Evolutionary conservation across 805 yeast species (phyloP).

Genomic region (Myxozyma mucilagina): DNA sequence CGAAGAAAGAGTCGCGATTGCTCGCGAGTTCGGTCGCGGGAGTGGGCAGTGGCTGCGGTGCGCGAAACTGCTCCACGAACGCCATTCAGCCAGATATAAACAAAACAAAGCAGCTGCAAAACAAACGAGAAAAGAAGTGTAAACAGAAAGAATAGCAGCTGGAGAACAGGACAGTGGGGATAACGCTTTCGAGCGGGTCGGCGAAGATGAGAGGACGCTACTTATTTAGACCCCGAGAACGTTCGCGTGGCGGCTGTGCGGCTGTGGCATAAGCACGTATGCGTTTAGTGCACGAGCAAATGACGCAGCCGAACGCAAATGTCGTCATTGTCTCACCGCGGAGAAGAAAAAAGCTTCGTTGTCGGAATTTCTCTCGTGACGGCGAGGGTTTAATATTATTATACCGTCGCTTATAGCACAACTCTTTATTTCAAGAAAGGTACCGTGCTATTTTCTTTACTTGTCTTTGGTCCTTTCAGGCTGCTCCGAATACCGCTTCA

Average conservation of each 20-base stretch:
- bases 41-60: conserved; percentile 3
- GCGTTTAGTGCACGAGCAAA: not conserved
- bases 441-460: no score
- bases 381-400: not conserved
- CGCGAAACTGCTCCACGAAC: not conserved
- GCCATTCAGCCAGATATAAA: not conserved
- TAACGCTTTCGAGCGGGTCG: not conserved
- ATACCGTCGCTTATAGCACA: not conserved
- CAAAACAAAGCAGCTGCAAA: not conserved
- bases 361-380: not conserved
- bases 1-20: conserved; percentile 1
- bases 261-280: not conserved
- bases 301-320: not conserved
- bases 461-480: no score
- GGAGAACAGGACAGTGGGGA: not conserved
- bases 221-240: not conserved
- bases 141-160: not conserved
- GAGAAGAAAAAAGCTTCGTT: not conserved
- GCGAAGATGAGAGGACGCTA: no score
- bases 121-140: not conserved
- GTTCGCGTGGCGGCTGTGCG: not conserved
- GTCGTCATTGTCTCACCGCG: not conserved
- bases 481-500: no score
- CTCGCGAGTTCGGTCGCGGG: not conserved
- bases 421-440: not conserved